Evolutionary conservation across 768 basidiomycete genomes (phyloP), one percentile per base, ranked within the genome.

Genomic region (Suillus subluteus): DNA sequence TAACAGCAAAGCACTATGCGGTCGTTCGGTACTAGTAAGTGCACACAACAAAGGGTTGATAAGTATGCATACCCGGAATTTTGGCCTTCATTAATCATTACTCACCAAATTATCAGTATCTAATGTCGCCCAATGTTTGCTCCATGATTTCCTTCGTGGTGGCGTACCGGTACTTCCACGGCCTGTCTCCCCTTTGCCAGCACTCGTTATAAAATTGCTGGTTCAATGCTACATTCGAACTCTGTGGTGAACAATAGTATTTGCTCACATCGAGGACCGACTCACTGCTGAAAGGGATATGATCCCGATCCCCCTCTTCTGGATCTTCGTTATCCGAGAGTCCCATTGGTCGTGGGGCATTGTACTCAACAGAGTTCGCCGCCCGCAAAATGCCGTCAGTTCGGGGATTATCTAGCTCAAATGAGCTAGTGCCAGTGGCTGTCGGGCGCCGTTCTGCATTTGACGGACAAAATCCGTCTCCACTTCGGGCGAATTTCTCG

Each of bases 101-200:
- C 18, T 56, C 21, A 56, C 18, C 55, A 12, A 26, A 43, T 30
- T 30, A 30, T 21, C 21, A 61, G 26, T 6, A 61, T 12, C 12
- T 16, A 21, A 21, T 21, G 7, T 61, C 30, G 15, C 15, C 11
- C 11, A 61, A 43, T 5, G 21, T 55, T 67, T 77, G 77, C 62
- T 68, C 70, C 13, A 59, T 67, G 5, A 79, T 72, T 62, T 77
- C 76, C n/a, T 77, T 67, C 18, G 71, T 62, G 38, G 76, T 78
- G 40, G 76, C 69, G 43, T 79, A 79, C 63, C 76, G 76, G 65
- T 77, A 77, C 41, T 44, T 58, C 77, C 77, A 77, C 12, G 35
- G 6, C 12, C 41, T 21, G 32, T 65, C 68, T 9, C 67, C 55
- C 26, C 69, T 64, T 54, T 13, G 13, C 41, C 67, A 32, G 30